Base-by-base conservation (phyloP, 2,329 filamentous ascomycete species). In the Eutypa lata region DNA sequence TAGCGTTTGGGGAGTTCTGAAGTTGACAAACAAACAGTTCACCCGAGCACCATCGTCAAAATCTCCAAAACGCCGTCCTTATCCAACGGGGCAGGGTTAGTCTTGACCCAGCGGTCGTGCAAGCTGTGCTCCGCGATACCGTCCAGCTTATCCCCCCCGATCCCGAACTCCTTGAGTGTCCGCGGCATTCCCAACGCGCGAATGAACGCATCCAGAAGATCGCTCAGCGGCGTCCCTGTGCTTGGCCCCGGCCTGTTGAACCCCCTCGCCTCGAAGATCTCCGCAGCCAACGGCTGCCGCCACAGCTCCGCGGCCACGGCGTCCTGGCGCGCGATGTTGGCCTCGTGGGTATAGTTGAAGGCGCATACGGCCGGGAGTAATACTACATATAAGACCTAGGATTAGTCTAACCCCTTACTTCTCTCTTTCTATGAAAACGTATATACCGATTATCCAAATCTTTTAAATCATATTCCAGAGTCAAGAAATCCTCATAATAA, bases 281-380 rank as follows among this genome's bases (percentile, higher is more conserved):
- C 61, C 5, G 56, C 50, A 18, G 61, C 62, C 38, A 67, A 57
- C 13, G 60, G 48, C 3, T 62, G 61, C 2, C 78, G 69, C 61
- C 75, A 73, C 5, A 82, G 63, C 7, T 74, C 68, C 5, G 72
- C 61, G 7, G 65, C 62, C 2, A 77, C 66, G 2, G 65, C 65
- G 10, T 64, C 59, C 63, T 81, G 79, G 18, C 72, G 66, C 8
- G 71, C 69, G 2, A 60, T 50, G 38, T 66, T 66, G 54, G 71
- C 71, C 6, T 73, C 73, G 47, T 72, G 64, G 35, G 61, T 64
- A 2, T 70, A 68, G 53, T 85, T 86, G 61, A 73, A 85, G 61
- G 77, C 79, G 61, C 79, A 79, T 6, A 86, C 80, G 1, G 77
- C 74, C 0, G 82, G 81, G 35, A 78, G 70, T 51, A 82, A 69